phyloP scores from a whole-genome alignment of 257 asterid species.

The Rehmannia glutinosa region DNA sequence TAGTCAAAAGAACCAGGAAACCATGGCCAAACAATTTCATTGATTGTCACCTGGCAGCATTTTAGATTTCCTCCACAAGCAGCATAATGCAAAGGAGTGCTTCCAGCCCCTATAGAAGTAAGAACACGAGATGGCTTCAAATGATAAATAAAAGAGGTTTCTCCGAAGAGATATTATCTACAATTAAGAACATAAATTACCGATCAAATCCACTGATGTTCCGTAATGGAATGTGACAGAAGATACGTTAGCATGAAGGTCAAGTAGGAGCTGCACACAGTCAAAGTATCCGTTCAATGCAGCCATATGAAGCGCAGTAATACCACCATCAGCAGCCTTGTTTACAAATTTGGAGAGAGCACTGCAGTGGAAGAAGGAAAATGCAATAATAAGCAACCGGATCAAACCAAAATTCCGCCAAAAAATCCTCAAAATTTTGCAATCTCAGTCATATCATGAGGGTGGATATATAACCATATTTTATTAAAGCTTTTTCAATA shows the following conservation, averaged over 20 bases:
- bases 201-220: constrained; percentile 93
- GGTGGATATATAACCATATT: neutral
- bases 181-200: constrained; percentile 28
- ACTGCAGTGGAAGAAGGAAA: constrained; percentile 40
- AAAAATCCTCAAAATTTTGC: neutral
- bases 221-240: constrained; percentile 93
- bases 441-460: neutral
- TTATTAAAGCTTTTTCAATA: neutral
- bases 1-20: neutral
- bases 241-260: constrained; percentile 75
- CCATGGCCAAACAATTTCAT: neutral
- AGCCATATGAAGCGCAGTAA: constrained; percentile 99
- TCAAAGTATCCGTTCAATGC: constrained; percentile 95
- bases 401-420: neutral
- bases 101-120: constrained; percentile 78
- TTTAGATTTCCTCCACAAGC: constrained; percentile 97
- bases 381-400: neutral
- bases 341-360: constrained; percentile 76
- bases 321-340: constrained; percentile 98
- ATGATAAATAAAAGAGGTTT: constrained; percentile 4
- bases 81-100: constrained; percentile 98
- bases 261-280: constrained; percentile 93
- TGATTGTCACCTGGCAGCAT: constrained; percentile 83
- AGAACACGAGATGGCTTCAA: neutral
- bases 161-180: neutral